Conservation (phyloP, 2,329 filamentous ascomycete genomes). For the Colletotrichum spinosum region DNA sequence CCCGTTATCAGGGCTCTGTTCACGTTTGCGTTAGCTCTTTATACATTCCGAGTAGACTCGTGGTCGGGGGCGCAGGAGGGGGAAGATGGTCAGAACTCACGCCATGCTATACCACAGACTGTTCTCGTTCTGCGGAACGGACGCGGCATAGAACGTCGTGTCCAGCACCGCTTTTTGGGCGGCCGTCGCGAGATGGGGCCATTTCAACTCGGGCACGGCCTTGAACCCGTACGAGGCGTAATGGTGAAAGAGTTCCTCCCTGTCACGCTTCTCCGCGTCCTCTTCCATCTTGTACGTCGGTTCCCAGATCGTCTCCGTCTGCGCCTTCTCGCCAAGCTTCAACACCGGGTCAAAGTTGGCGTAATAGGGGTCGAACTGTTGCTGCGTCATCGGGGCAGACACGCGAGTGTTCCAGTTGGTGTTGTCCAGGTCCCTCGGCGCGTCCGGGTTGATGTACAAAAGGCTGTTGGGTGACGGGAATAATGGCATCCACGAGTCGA, state of each 20-base stretch:
- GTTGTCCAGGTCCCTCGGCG: background rate
- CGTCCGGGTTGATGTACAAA: background rate
- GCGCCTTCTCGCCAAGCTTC: background rate
- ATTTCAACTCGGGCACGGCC: conserved; percentile 4
- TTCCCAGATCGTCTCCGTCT: conserved; percentile 1
- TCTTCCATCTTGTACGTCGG: background rate
- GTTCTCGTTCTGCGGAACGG: conserved; percentile 14
- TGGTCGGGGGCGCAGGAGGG: background rate
- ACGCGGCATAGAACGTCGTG: conserved; percentile 5
- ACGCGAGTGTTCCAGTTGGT: background rate
- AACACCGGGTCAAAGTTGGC: no score
- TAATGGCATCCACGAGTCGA: background rate
- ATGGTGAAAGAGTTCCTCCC: background rate
- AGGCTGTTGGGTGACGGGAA: no score
- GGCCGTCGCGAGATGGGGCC: background rate
- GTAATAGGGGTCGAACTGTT: conserved; percentile 2
- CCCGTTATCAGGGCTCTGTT: background rate
- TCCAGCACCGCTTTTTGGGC: background rate
- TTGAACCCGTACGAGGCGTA: conserved; percentile 18
- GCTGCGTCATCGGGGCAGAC: background rate
- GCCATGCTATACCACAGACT: conserved; percentile 26
- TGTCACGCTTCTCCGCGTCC: background rate
- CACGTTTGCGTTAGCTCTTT: background rate
- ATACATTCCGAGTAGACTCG: background rate
- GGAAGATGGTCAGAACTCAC: conserved; percentile 5